Evolutionary conservation across 176 grass and related monocot species (phyloP), one percentile per base, ranked within the genome.

Genomic region (Oryza rufipogon): DNA sequence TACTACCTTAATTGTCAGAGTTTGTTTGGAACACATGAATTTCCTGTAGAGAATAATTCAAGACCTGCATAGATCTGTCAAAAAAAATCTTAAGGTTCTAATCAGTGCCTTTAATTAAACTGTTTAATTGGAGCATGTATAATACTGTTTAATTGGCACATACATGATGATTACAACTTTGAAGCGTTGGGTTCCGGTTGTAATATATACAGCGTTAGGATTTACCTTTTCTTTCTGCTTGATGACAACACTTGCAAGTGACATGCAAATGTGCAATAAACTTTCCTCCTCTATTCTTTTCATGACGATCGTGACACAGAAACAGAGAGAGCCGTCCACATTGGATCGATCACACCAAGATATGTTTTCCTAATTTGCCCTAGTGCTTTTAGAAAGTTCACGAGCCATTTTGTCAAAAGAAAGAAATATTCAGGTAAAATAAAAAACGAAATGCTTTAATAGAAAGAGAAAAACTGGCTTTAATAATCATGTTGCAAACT

Each of bases 281-380:
- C 56, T 82, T 48, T 39, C 25, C 25, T 12, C 69, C 13, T 89
- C 83, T 72, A 86, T 90, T 82, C 79, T 82, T 86, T 78, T 48
- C 83, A 86, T 60, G 83, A 68, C 79, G 73, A 90, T 82, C 45
- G 73, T 73, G 73, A 73, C 83, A 86, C 79, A 19, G 20, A 39
- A 78, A 90, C 47, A 67, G 83, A 89, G 83, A 89, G 79, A 73
- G 34, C 79, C 67, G 11, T 86, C 73, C 73, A 60, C 88, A 82
- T 86, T 82, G 83, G 83, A 89, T 89, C 88, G 56, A 82, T 36
- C 83, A 19, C 33, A 76, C 1, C 11, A 46, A 28, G 83, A 90
- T 90, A 86, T 73, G 17, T 11, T 90, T 82, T 46, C 45, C 71
- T 81, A 48, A 52, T 44, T 39, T 63, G 11, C 52, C 52, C 54